Evolutionary conservation across 148 eudicot species (phyloP), one percentile per base, ranked within the genome.

Genomic region (Arctostaphylos glauca): DNA sequence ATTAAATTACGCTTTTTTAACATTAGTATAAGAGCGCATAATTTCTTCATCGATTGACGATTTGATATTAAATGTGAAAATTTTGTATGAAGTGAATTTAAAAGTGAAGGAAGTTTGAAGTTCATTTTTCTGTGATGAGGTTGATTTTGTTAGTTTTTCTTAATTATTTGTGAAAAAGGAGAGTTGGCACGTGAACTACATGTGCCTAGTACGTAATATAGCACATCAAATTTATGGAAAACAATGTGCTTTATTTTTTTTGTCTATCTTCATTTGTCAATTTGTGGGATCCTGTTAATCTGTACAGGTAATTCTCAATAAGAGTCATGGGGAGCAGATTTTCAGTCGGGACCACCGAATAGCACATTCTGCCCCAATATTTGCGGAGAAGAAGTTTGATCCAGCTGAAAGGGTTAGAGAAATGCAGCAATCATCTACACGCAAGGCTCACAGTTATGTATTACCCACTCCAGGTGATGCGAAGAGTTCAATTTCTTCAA

Each of bases 401-500:
- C 92, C 91, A 64, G 91, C 92, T 77, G 94, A 88, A 83, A 89
- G 85, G 82, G 54, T 83, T 21, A 85, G 85, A 81, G 87, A 89
- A 64, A 88, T 90, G 90, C 79, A 79, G 62, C 90, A 88, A 53
- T 86, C 90, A 43, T 84, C 84, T 23, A 80, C 91, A 44, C 93
- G 85, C 74, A 94, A 92, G 81, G 87, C 84, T 82, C 91, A 93
- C 76, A 87, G 94, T 19, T 91, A 96, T 81, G 97, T 90, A 41
- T 85, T 96, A 62, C 99, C 98, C 62, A 94, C 97, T 44, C 99
- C 99, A 79, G 92, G 83, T 84, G 94, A 88, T 86, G 92, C 94
- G 9, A 94, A 85, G 90, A 88, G 87, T 79, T 85, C 91, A 52
- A 81, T 56, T 80, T 86, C 90, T 58, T 70, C 90, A 56, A 88